Evolutionary conservation across 179 eudicot genomes (phyloP).

Genomic region (Gypsophila paniculata): DNA sequence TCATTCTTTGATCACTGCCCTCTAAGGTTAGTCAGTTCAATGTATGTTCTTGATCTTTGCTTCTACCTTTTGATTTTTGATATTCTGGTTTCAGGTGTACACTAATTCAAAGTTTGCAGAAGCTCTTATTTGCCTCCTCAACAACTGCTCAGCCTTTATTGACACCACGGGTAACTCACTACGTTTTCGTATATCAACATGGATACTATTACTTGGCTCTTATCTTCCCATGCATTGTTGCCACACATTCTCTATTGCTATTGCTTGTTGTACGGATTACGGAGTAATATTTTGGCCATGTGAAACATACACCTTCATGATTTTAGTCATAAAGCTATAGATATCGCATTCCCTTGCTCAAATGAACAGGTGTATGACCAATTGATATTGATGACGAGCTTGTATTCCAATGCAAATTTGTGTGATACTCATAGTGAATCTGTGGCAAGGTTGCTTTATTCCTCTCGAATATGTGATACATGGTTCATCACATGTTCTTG

Average conservation of each 20-base stretch:
- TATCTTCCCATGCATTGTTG: background rate
- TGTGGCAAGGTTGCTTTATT: background rate
- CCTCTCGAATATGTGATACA: no score
- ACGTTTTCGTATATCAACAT: background rate
- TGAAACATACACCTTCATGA: background rate
- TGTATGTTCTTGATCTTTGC: background rate
- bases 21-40: background rate
- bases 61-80: slow-evolving; percentile 18
- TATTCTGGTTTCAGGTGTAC: slow-evolving; percentile 57
- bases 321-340: background rate
- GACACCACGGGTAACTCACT: slow-evolving; percentile 71
- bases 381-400: background rate
- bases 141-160: slow-evolving; percentile 95
- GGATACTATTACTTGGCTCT: background rate
- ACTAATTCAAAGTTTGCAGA: slow-evolving; percentile 86
- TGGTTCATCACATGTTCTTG: no score
- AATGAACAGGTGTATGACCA: slow-evolving; percentile 1
- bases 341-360: slow-evolving; percentile 2
- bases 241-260: background rate
- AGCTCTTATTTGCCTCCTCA: slow-evolving; percentile 88
- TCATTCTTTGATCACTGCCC: background rate
- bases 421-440: background rate
- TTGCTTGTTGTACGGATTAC: no score
- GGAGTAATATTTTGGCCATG: background rate
- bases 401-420: background rate